Conservation (phyloP, 2,329 filamentous ascomycete genomes). For the Didymella segeticola region DNA sequence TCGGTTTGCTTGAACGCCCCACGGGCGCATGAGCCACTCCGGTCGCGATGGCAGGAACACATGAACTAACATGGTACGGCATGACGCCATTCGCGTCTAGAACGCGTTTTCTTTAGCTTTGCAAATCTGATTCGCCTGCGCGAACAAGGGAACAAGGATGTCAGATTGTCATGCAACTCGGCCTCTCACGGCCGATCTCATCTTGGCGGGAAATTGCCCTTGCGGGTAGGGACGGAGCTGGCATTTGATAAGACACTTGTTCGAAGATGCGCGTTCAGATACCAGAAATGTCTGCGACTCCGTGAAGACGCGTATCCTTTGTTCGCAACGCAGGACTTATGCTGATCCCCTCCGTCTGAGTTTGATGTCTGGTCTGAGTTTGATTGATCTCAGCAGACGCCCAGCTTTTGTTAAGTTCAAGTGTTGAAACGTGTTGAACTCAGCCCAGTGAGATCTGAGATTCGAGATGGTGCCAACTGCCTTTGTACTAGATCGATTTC, state of each 20-base stretch:
- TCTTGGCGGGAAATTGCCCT: slow-evolving; percentile 5
- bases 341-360: no score
- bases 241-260: slow-evolving; percentile 5
- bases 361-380: background rate
- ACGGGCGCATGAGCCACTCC: slow-evolving; percentile 18
- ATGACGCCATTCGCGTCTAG: slow-evolving; percentile 34
- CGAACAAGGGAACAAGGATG: background rate
- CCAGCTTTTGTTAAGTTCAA: background rate
- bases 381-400: background rate
- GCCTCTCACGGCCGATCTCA: slow-evolving; percentile 9
- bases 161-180: slow-evolving; percentile 15
- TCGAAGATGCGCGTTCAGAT: background rate
- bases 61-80: slow-evolving; percentile 36
- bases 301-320: background rate
- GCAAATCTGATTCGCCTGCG: slow-evolving; percentile 17
- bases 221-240: slow-evolving; percentile 5
- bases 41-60: slow-evolving; percentile 35
- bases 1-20: slow-evolving; percentile 18
- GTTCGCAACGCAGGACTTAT: background rate
- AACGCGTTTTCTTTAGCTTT: slow-evolving; percentile 16
- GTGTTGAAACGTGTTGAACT: slow-evolving; percentile 7
- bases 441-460: slow-evolving; percentile 5
- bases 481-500: background rate
- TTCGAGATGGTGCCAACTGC: background rate
- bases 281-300: background rate